A percentile compares a stretch with the other conserved stretches of the same genome.
phyloP scores from a whole-genome alignment of 805 yeast genomes.

The Ogataea nakhonphanomensis region DNA sequence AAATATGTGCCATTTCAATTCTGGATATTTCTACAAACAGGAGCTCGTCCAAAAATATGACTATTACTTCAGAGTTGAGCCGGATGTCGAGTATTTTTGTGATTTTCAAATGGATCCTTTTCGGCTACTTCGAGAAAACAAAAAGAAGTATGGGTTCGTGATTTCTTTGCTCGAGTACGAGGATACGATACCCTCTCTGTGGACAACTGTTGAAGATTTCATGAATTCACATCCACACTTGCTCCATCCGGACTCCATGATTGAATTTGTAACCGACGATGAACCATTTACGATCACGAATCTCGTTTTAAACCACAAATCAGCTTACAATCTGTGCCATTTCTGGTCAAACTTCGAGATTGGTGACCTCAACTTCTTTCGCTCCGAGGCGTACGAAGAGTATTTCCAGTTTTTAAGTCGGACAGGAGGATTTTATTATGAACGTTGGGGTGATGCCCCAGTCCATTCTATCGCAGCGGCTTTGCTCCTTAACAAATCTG shows the following conservation, averaged over 20 bases:
- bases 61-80: constrained; percentile 95
- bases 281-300: constrained; percentile 44
- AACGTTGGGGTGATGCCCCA: constrained; percentile 96
- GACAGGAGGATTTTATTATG: constrained; percentile 77
- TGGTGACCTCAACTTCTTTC: constrained; percentile 66
- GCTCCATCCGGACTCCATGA: constrained; percentile 61
- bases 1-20: constrained; percentile 94
- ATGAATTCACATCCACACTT: constrained; percentile 54
- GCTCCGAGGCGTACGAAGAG: constrained; percentile 57
- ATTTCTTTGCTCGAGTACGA: constrained; percentile 78
- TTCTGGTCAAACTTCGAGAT: constrained; percentile 88
- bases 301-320: constrained; percentile 37
- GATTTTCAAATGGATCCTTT: constrained; percentile 89
- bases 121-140: constrained; percentile 67
- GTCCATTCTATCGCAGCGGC: constrained; percentile 73
- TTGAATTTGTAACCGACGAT: constrained; percentile 55
- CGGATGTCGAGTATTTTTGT: constrained; percentile 83
- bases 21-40: constrained; percentile 86
- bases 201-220: constrained; percentile 70
- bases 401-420: constrained; percentile 63
- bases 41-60: constrained; percentile 68
- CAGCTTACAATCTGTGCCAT: constrained; percentile 75
- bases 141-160: constrained; percentile 84
- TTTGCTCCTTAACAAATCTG: constrained; percentile 52
- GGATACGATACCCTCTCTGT: constrained; percentile 82